Percentiles rank a stretch among this genome's conserved stretches.
Conservation (phyloP, 148 eudicot genomes). For the Agrostemma githago region DNA sequence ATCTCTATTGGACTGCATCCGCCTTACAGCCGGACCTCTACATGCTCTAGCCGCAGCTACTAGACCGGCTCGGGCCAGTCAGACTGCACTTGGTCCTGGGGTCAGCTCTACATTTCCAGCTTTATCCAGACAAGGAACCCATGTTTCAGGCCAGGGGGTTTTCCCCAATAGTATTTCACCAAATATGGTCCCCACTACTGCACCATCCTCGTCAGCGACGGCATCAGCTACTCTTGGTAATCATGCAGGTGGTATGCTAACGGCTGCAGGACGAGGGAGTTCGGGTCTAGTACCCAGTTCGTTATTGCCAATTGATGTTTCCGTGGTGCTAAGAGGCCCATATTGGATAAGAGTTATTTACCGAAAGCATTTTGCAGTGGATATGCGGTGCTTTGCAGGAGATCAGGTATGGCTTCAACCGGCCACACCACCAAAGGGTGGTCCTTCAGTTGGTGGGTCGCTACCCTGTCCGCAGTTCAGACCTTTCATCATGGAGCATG, state of each 20-base stretch:
- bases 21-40: conserved; percentile 96
- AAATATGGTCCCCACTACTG: conserved; percentile 36
- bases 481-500: conserved; percentile 99
- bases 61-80: conserved; percentile 96
- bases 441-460: conserved; percentile 89
- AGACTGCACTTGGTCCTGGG: conserved; percentile 64
- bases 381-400: conserved; percentile 99
- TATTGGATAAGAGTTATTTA: conserved; percentile 95
- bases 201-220: conserved; percentile 33
- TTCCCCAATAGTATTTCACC: conserved; percentile 39
- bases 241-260: conserved; percentile 57
- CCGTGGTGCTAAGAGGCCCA: conserved; percentile 94
- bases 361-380: conserved; percentile 93
- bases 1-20: conserved; percentile 93
- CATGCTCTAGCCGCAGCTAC: conserved; percentile 98
- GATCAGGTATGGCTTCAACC: conserved; percentile 99
- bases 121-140: conserved; percentile 53
- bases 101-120: conserved; percentile 48
- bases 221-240: conserved; percentile 41
- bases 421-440: conserved; percentile 96
- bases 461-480: conserved; percentile 98
- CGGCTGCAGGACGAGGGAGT: conserved; percentile 81
- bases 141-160: conserved; percentile 47
- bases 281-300: conserved; percentile 99
- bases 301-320: conserved; percentile 92